Percentiles rank a stretch among this genome's conserved stretches.
Evolutionary conservation across 192 early-diverging fungal species (phyloP).

Genomic region (Coemansia sp.): DNA sequence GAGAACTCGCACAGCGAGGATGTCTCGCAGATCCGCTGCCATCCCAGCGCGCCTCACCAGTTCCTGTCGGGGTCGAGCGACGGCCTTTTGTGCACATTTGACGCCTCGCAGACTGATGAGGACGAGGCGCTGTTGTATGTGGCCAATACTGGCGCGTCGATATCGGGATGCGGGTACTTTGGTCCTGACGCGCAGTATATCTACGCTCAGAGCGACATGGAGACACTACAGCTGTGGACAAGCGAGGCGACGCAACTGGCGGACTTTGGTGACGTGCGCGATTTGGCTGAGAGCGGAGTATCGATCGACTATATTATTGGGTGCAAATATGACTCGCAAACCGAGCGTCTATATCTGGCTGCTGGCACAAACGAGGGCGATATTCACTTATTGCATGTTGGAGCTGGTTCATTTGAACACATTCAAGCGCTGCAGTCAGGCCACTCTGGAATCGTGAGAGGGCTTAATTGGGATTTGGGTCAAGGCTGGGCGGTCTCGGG

Average conservation of each 20-base stretch:
- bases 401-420: conserved; percentile 68
- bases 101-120: conserved; percentile 71
- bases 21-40: conserved; percentile 74
- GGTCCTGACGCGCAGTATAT: conserved; percentile 88
- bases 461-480: conserved; percentile 68
- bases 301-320: conserved; percentile 82
- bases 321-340: conserved; percentile 67
- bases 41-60: conserved; percentile 53
- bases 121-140: conserved; percentile 86
- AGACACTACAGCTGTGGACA: conserved; percentile 84
- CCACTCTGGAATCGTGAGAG: conserved; percentile 86
- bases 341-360: conserved; percentile 74
- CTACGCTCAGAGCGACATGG: conserved; percentile 85
- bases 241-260: conserved; percentile 48
- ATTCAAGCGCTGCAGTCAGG: conserved; percentile 76
- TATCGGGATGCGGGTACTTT: conserved; percentile 89
- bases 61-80: conserved; percentile 74
- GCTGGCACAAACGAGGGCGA: conserved; percentile 76
- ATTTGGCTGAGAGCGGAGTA: conserved; percentile 41
- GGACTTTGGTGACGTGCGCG: conserved; percentile 85
- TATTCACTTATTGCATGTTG: conserved; percentile 80
- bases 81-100: conserved; percentile 77
- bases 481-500: conserved; percentile 66
- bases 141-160: conserved; percentile 78
- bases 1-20: conserved; percentile 76